Evolutionary conservation across 192 early-diverging fungal genomes (phyloP), one percentile per base, ranked within the genome.

Genomic region (Umbelopsis ramanniana): DNA sequence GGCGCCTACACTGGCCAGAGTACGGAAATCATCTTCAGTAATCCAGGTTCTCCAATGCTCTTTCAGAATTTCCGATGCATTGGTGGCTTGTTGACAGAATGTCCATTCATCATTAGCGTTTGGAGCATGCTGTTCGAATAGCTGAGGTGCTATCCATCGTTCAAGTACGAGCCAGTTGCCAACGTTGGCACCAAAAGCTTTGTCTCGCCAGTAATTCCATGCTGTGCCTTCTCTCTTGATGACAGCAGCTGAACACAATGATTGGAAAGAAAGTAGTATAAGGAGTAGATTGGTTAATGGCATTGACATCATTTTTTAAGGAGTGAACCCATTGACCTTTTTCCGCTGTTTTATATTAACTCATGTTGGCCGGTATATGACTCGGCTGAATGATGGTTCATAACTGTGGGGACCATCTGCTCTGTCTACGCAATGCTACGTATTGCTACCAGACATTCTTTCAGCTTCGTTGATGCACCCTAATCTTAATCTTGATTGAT

Each of bases 161-260:
- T 89, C 88, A 45, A 86, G 83, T 37, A 89, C 81, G 7, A 89
- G 69, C 72, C 85, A 89, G 6, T 86, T 86, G 24, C 87, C 87
- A 38, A 89, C 75, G 40, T 89, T 89, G 12, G 84, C 81, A 19
- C 87, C 87, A 29, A 82, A 86, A 23, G 85, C 73, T 46, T 81
- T 81, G 9, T 74, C 40, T 15, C 17, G 50, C 63, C 53, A 67
- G 66, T 66, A 78, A 37, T 78, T 67, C 45, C 70, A 81, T 6
- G 79, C 46, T 21, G 69, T 72, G 2, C 57, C 57, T 12, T n/a
- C 53, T 52, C 68, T 29, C 24, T 76, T 70, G 19, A 71, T 54
- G 14, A 63, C 17, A 37, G 17, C 26, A 37, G 57, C 57, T 2
- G 57, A 63, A n/a, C 29, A 38, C n/a, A 17, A 17, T 37, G 57